Evolutionary conservation across 805 yeast genomes (phyloP).

Genomic region (Yamadazyma takamatsuzukensis): DNA sequence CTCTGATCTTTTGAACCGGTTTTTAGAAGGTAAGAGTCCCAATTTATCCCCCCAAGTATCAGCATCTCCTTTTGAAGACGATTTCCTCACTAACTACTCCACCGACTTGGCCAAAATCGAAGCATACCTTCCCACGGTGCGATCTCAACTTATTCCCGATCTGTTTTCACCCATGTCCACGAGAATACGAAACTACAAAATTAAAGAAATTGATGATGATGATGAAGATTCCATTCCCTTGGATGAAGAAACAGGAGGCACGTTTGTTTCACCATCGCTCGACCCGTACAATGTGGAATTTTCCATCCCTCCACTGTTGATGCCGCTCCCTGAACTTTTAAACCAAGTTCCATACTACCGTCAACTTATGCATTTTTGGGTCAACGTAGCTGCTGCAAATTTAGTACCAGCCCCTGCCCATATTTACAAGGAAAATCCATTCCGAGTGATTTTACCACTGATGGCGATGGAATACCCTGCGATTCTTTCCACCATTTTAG

Average conservation of each 20-base stretch:
- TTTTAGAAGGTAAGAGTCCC: slow-evolving; percentile 9
- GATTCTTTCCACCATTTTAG: slow-evolving; percentile 52
- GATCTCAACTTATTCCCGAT: background rate
- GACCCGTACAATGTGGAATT: background rate
- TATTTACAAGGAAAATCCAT: slow-evolving; percentile 60
- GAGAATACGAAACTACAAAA: background rate
- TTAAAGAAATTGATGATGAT: slow-evolving; percentile 5
- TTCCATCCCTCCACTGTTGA: slow-evolving; percentile 29
- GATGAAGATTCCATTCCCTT: slow-evolving; percentile 5
- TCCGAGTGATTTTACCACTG: slow-evolving; percentile 59
- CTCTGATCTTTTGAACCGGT: slow-evolving; percentile 24
- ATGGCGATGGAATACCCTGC: slow-evolving; percentile 62
- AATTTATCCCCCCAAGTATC: background rate
- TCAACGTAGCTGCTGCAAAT: slow-evolving; percentile 54
- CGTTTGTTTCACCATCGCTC: background rate
- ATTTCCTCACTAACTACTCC: slow-evolving; percentile 24
- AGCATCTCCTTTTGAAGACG: slow-evolving; percentile 9
- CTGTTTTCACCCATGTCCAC: background rate
- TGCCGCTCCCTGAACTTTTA: slow-evolving; percentile 60
- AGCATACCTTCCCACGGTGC: slow-evolving; percentile 10
- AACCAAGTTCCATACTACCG: slow-evolving; percentile 56
- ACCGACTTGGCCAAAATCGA: slow-evolving; percentile 35
- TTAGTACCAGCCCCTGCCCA: slow-evolving; percentile 64
- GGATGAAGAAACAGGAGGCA: slow-evolving; percentile 5
- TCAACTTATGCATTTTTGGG: slow-evolving; percentile 60